Conservation (phyloP, 2,329 filamentous ascomycete genomes). For the Exophiala viscosa region DNA sequence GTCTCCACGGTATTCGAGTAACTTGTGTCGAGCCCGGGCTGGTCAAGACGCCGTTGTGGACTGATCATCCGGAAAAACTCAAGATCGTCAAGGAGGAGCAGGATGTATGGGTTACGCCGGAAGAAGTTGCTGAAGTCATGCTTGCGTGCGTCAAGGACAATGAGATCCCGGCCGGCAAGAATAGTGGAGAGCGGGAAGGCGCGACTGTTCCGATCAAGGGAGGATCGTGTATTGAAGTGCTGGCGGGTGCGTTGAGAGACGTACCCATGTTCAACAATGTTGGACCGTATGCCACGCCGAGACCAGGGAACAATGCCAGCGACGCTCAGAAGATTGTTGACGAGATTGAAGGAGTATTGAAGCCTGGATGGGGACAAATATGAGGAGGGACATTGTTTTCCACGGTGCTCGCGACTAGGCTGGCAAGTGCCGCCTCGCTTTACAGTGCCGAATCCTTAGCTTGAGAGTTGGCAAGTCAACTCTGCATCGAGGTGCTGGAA, state of each 20-base stretch:
- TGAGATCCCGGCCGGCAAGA: slow-evolving; percentile 29
- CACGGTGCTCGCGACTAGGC: too few species aligned
- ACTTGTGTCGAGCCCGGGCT: slow-evolving; percentile 59
- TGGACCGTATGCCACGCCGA: slow-evolving; percentile 46
- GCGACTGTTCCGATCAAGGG: slow-evolving; percentile 32
- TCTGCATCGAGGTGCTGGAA: too few species aligned
- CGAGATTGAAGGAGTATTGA: slow-evolving; percentile 51
- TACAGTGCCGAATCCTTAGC: too few species aligned
- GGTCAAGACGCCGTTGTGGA: slow-evolving; percentile 61
- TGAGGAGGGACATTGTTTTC: too few species aligned
- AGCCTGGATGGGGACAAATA: slow-evolving; percentile 47
- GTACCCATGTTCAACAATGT: slow-evolving; percentile 51
- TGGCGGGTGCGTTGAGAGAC: slow-evolving; percentile 47
- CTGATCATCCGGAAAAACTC: slow-evolving; percentile 59
- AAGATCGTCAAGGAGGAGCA: slow-evolving; percentile 44
- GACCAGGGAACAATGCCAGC: slow-evolving; percentile 46
- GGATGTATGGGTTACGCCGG: slow-evolving; percentile 55
- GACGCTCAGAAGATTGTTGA: slow-evolving; percentile 40
- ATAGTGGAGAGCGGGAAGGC: neutral
- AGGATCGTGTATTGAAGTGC: slow-evolving; percentile 56
- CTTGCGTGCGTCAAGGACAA: slow-evolving; percentile 52
- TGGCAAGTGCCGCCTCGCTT: too few species aligned
- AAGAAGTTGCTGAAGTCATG: slow-evolving; percentile 60
- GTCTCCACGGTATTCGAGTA: slow-evolving; percentile 51
- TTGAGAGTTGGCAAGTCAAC: too few species aligned